Base-by-base conservation (phyloP, 2,329 filamentous ascomycete species). In the Pseudogymnoascus sp. region DNA sequence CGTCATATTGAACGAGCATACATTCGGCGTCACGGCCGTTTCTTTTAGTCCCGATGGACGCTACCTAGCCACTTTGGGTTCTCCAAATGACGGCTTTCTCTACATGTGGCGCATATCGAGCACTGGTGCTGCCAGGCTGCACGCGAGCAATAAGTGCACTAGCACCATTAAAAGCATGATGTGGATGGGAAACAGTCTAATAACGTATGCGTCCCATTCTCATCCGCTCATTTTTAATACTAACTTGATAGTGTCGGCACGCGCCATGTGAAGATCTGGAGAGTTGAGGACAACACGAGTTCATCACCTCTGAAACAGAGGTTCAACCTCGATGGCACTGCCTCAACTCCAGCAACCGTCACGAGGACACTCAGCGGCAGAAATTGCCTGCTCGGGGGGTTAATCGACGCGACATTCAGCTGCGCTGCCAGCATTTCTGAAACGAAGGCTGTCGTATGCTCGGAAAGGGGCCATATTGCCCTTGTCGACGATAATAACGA, bases 241-340 rank as follows among this genome's bases (percentile, higher is more conserved):
- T 72, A 61, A 69, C 61, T n/a, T 62, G 63, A 61, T 53, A 76
- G 74, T 21, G 84, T 94, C 23, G 94, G 94, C 12, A 89, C 94
- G 61, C 86, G 94, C 25, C 93, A 97, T 76, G 85, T 97, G 74
- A 97, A 97, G 75, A 84, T 95, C 60, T 99, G 94, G 94, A 87
- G 88, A 68, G 82, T 94, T 10, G 90, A 94, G 37, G 91, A 93
- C 25, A 77, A 70, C 63, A 78, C 72, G 44, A 77, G 80, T 16
- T 76, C 77, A 4, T 88, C 88, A 21, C 88, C 89, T 1, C 78
- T 81, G 7, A 91, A 90, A 72, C 75, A 82, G 70, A 84, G 82
- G 66, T 81, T 84, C 64, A 72, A 76, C 18, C 73, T 74, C 60
- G 83, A 85, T 59, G 69, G 72, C 35, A 76, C 68, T 31, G 70